Evolutionary conservation across 306 rosid species (phyloP), one percentile per base, ranked within the genome.

Genomic region (Nissolia schottii): DNA sequence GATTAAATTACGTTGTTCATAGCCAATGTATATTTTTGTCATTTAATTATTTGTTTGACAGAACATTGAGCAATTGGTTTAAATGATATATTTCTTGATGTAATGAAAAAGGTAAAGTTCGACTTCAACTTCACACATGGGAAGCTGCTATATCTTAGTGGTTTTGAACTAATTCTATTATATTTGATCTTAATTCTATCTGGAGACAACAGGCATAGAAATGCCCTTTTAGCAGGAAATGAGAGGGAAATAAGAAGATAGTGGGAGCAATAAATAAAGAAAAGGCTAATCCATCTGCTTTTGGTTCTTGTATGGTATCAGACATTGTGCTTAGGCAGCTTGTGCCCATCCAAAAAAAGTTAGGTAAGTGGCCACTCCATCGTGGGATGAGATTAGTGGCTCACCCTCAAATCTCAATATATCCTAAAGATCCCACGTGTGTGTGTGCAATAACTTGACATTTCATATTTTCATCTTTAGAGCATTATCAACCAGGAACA

Each of bases 211-310:
- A n/a, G n/a, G n/a, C n/a, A n/a, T n/a, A n/a, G n/a, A n/a, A n/a
- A n/a, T n/a, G n/a, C n/a, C n/a, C n/a, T n/a, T n/a, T n/a, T n/a
- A n/a, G n/a, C n/a, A n/a, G n/a, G n/a, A n/a, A n/a, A n/a, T n/a
- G n/a, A n/a, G n/a, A n/a, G 31, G 35, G 34, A 48, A 61, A 32
- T 23, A 54, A 18, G 43, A 71, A 53, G 56, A 62, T 16, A 51
- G 49, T 38, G 79, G 25, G 28, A 7, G 46, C n/a, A n/a, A n/a
- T n/a, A n/a, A n/a, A n/a, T n/a, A 53, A 74, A 64, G 24, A 61
- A 46, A 2, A 6, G 71, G 3, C 51, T n/a, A n/a, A 46, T 31
- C 27, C 58, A 29, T 22, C 38, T 64, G 38, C 14, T 40, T 40
- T 38, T 7, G 20, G 37, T 16, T 41, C 29, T 18, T 40, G n/a